A percentile compares a stretch with the other conserved stretches of the same genome.
These are phyloP conservation scores for Pistacia atlantica DNA, from an alignment of 345 rosid genomes.

Conservation along the genomic window DNA sequence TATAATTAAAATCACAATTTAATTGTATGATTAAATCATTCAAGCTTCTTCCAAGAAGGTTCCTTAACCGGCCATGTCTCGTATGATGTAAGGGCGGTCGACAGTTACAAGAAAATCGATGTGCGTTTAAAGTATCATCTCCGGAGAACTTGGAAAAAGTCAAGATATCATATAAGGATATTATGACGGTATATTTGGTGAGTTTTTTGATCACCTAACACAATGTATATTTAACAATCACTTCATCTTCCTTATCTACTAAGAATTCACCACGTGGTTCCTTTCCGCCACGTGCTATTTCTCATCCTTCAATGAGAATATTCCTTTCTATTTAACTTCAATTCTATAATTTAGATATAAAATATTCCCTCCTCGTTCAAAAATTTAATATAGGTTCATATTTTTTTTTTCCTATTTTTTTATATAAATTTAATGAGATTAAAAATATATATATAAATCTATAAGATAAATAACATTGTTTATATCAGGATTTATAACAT, in stretches of 20 bases:
- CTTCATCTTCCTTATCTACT: slow-evolving; percentile 3
- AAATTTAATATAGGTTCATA: no score
- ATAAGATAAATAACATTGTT: no score
- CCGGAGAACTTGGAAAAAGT: slow-evolving; percentile 16
- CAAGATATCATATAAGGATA: slow-evolving; percentile 1
- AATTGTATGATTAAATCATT: no score
- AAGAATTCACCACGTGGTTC: slow-evolving; percentile 16
- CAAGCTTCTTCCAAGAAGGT: neutral
- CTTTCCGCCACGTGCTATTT: slow-evolving; percentile 1
- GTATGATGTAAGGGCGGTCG: neutral
- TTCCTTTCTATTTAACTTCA: neutral
- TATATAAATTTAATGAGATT: no score
- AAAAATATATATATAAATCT: no score
- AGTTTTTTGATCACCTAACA: slow-evolving; percentile 12
- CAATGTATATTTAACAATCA: neutral
- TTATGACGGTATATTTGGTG: slow-evolving; percentile 19
- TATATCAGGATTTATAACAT: no score
- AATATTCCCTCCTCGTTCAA: no score
- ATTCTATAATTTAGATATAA: no score
- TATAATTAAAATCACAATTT: no score
- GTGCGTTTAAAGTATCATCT: slow-evolving; percentile 1
- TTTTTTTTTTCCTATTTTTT: no score
- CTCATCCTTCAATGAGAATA: neutral
- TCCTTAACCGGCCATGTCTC: neutral
- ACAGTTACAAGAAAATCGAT: neutral